Evolutionary conservation across 2,329 filamentous ascomycete species (phyloP), one percentile per base, ranked within the genome.

Genomic region (Drechslerella stenobrocha): DNA sequence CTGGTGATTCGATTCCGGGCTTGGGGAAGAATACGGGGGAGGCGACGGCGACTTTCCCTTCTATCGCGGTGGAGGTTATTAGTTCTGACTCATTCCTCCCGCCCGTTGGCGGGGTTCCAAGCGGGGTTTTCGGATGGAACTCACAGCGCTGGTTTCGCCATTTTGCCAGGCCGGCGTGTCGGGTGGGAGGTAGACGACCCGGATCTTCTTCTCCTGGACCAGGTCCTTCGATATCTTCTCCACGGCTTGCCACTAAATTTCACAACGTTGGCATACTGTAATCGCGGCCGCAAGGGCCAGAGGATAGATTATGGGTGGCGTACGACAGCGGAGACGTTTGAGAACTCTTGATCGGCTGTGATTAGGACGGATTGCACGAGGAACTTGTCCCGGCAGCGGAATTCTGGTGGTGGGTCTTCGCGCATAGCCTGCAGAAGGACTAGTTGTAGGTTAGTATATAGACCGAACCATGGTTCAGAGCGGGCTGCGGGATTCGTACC

Each of bases 391-490:
- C 89, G 87, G 80, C 93, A 98, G 77, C 90, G 91, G 70, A 88
- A 86, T 76, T 96, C 91, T 61, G 81, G 77, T 18, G 91, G 84
- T 58, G 92, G 92, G 74, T 97, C 91, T 75, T 90, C 85, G 81
- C 96, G 96, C 93, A 98, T 96, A 22, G 92, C 90, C 80, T 98
- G 93, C 40, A 98, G 85, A 34, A 97, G 86, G 63, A 98, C 93
- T 53, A 70, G 9, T 52, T 44, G 32, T 48, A 8, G 26, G 37
- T 66, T 15, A 66, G 53, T 34, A 52, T 35, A 22, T 4, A 11
- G 5, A 20, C 7, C 18, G 37, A 24, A 5, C 15, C 23, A 22
- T 11, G n/a, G 22, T 26, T 59, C 22, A 32, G 30, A 47, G 20
- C 5, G 30, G 35, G 23, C 24, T 34, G 30, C 23, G 37, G n/a